Percentiles rank a stretch among this genome's conserved stretches.
phyloP scores from a whole-genome alignment of 202 grass and related monocot species.

The Cymbopogon flexuosus region DNA sequence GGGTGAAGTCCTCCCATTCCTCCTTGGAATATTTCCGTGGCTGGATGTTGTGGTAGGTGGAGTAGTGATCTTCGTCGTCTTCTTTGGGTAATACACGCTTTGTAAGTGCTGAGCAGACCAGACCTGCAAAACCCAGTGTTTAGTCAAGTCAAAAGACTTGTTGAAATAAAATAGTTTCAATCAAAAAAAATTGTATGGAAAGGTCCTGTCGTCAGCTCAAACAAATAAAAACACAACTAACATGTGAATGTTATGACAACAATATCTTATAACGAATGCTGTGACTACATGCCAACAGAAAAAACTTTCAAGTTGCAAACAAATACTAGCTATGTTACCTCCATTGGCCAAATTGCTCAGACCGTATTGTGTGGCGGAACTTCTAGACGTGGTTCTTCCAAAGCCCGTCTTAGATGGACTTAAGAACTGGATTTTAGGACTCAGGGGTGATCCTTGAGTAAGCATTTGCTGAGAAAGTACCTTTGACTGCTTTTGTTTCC shows the following conservation, averaged over 20 bases:
- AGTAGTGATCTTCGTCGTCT: constrained; percentile 71
- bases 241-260: neutral
- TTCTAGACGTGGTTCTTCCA: constrained; percentile 36
- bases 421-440: constrained; percentile 61
- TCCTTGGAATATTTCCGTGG: constrained; percentile 58
- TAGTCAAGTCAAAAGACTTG: neutral
- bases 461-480: constrained; percentile 32
- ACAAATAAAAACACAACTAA: neutral
- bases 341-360: constrained; percentile 48
- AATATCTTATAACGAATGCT: neutral
- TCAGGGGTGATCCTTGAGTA: constrained; percentile 44
- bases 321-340: constrained; percentile 41
- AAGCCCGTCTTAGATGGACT: constrained; percentile 39
- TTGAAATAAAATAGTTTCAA: neutral
- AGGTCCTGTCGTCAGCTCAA: neutral
- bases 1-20: constrained; percentile 83
- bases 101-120: constrained; percentile 29
- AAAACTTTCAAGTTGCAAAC: neutral
- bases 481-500: constrained; percentile 40
- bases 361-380: constrained; percentile 44
- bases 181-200: neutral
- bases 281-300: neutral
- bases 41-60: constrained; percentile 70
- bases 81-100: constrained; percentile 23
- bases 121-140: constrained; percentile 34